Base-by-base conservation (phyloP, 139 green algal genomes). In the Chlorella sp. region DNA sequence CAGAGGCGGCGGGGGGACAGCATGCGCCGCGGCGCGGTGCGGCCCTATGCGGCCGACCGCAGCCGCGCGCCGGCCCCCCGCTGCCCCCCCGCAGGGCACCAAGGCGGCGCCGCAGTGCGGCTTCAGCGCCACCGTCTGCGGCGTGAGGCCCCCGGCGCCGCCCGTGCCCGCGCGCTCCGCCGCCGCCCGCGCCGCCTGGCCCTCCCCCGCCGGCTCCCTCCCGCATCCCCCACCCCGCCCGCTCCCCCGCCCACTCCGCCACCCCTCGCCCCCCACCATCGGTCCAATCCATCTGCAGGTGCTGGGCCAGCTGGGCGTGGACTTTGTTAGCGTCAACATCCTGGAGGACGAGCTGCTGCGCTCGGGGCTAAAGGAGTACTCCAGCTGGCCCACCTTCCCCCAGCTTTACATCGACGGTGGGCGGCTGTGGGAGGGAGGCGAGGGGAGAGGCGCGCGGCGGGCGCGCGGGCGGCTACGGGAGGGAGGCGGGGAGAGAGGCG, bases 91-190 rank as follows among this genome's bases (percentile, higher is more conserved):
- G 51, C 58, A 64, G 79, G 95, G 95, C 61, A 97, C 81, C 14
- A 91, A 87, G 59, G 69, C 93, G 80, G 94, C 96, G 50, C 95
- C 95, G 0, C 87, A 95, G 88, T 99, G 96, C 71, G 96, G 96
- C 58, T 99, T 99, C 84, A 95, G 85, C 64, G 97, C 98, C 82
- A 98, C 90, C 2, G 93, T 94, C 14, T n/a, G n/a, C n/a, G n/a
- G n/a, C n/a, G n/a, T n/a, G n/a, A n/a, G n/a, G n/a, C n/a, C n/a
- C n/a, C n/a, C n/a, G n/a, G n/a, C n/a, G n/a, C n/a, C n/a, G n/a
- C n/a, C n/a, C n/a, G 92, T 97, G 21, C 92, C 97, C 77, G 84
- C 90, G 31, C 31, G n/a, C 29, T 25, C 63, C 21, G 12, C 46
- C 4, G 27, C 8, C 38, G 46, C 67, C 36, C 15, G 8, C 17